phyloP scores from a whole-genome alignment of 2,329 filamentous ascomycete genomes.

The Pezizomycotina sp. region DNA sequence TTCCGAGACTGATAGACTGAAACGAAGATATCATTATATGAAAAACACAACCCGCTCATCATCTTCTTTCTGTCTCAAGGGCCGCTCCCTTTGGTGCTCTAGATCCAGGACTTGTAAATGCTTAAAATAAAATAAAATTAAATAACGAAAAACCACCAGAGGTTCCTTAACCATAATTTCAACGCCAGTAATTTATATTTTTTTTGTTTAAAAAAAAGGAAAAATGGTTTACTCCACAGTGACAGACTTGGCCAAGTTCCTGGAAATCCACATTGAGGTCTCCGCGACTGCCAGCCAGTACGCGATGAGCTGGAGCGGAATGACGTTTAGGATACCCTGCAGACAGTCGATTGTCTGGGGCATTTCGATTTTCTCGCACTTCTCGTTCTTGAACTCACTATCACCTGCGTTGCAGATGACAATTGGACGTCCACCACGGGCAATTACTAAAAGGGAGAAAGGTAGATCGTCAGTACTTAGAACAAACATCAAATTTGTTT shows the following conservation, averaged over 20 bases:
- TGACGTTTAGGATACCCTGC: constrained; percentile 93
- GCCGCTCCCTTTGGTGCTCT: too few relatives aligned
- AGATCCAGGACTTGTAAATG: too few relatives aligned
- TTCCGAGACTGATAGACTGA: too few relatives aligned
- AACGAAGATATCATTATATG: too few relatives aligned
- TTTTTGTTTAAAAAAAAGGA: too few relatives aligned
- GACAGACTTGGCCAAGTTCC: constrained; percentile 96
- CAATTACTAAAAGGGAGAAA: constrained; percentile 51
- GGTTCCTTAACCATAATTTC: too few relatives aligned
- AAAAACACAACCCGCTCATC: too few relatives aligned
- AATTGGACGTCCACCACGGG: constrained; percentile 86
- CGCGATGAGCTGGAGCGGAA: constrained; percentile 91
- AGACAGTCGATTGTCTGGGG: constrained; percentile 88
- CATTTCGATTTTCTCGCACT: constrained; percentile 94
- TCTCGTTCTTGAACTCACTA: constrained; percentile 69
- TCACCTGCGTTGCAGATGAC: constrained; percentile 93
- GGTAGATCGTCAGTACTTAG: constrained; percentile 25
- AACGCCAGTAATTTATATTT: too few relatives aligned
- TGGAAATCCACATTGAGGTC: constrained; percentile 96
- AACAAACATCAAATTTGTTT: neutral
- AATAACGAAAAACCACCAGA: too few relatives aligned
- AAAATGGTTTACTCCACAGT: constrained; percentile 66
- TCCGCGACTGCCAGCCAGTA: constrained; percentile 97
- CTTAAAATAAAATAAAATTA: too few relatives aligned
- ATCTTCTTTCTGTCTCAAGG: too few relatives aligned